A percentile compares a stretch with the other conserved stretches of the same genome.
Evolutionary conservation across 345 rosid genomes (phyloP).

Genomic region (Eucalyptus tenuipes): DNA sequence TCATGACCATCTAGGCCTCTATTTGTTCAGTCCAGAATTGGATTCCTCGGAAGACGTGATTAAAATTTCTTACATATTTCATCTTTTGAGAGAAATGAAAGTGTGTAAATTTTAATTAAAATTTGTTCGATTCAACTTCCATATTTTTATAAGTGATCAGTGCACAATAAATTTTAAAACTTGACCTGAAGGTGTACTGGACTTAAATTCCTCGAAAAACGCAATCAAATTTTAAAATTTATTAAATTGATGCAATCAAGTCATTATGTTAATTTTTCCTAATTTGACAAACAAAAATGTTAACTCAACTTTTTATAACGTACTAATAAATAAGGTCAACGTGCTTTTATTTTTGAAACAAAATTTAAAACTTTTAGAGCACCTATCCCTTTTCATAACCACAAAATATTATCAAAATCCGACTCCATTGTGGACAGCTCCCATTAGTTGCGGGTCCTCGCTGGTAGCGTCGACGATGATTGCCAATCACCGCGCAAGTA

Average conservation of each 20-base stretch:
- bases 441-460: neutral
- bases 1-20: neutral
- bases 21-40: neutral
- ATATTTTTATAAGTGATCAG: neutral
- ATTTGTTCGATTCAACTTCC: neutral
- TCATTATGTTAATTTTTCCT: rapidly evolving
- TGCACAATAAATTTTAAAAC: neutral
- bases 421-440: no score
- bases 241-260: neutral
- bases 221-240: neutral
- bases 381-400: neutral
- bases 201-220: neutral
- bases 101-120: neutral
- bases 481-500: neutral
- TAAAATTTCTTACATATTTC: neutral
- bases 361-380: rapidly evolving
- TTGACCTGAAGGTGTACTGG: rapidly evolving
- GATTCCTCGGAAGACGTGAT: neutral
- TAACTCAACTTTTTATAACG: rapidly evolving
- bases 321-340: no score
- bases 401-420: neutral
- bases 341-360: neutral
- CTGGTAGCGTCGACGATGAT: neutral
- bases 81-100: neutral
- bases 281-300: neutral